A percentile compares a stretch with the other conserved stretches of the same genome.
Evolutionary conservation across 2,329 filamentous ascomycete species (phyloP).

Genomic region (Orbilia oligospora): DNA sequence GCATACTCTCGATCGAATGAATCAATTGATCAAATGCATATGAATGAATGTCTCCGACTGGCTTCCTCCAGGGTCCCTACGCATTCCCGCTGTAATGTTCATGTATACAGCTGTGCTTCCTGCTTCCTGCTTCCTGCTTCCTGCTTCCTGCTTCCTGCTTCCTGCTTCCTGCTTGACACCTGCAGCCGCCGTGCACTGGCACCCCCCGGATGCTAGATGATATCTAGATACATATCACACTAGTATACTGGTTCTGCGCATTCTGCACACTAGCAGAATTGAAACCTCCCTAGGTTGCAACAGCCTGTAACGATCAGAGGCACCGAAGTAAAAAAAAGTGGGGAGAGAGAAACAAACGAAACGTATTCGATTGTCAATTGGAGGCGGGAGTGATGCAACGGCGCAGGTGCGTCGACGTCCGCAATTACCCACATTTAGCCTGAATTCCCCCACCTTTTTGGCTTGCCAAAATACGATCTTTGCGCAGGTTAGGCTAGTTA

Average conservation of each 20-base stretch:
- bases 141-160: slow-evolving; percentile 10
- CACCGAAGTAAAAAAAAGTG: slow-evolving; percentile 26
- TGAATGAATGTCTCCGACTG: slow-evolving; percentile 43
- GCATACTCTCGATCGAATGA: not conserved
- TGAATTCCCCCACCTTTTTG: slow-evolving; percentile 60
- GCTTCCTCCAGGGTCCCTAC: slow-evolving; percentile 21
- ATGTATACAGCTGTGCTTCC: not conserved
- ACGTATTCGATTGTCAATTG: slow-evolving; percentile 52
- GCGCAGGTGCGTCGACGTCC: slow-evolving; percentile 44
- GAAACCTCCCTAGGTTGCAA: not conserved
- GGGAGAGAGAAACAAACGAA: slow-evolving; percentile 33
- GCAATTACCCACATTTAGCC: slow-evolving; percentile 60
- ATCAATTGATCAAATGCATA: slow-evolving; percentile 9
- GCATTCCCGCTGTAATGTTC: not conserved
- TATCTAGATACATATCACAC: slow-evolving; percentile 16
- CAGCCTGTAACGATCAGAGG: not conserved
- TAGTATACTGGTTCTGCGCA: not conserved
- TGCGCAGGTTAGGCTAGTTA: slow-evolving; percentile 8
- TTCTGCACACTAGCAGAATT: not conserved
- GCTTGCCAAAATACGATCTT: slow-evolving; percentile 54
- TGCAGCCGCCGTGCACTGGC: slow-evolving; percentile 36
- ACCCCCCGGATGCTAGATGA: slow-evolving; percentile 39
- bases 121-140: slow-evolving; percentile 4
- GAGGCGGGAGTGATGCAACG: slow-evolving; percentile 59
- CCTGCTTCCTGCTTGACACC: slow-evolving; percentile 18